Base-by-base conservation (phyloP, 2,329 filamentous ascomycete species). In the Ceratocystis variospora region DNA sequence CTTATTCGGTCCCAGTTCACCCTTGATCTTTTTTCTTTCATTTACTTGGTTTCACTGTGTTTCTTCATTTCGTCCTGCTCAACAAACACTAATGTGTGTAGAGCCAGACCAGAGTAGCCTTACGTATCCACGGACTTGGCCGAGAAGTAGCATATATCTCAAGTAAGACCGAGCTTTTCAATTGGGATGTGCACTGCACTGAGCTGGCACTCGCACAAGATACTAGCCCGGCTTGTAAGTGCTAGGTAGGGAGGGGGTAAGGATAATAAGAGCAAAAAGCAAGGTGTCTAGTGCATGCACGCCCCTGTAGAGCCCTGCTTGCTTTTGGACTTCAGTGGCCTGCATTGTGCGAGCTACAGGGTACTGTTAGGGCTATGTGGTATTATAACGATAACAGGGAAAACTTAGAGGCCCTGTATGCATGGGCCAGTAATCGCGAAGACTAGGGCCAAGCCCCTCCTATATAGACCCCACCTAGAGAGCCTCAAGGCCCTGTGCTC, bases 111-210 rank as follows among this genome's bases (percentile, higher is more conserved):
- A 33, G 53, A 33, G 53, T 15, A 25, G 28, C 53, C 33, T 37
- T 59, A 59, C 53, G 53, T 59, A 59, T 59, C 53, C 17, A 59
- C 53, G 53, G 53, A 59, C 53, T 59, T 59, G 28, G 53, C 53
- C 53, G 53, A 59, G 25, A 59, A 59, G 28, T 33, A 59, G 53
- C 53, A 59, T 59, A 59, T 37, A 59, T 59, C 28, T 59, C 53
- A 59, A 59, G 53, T 59, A 59, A 59, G 53, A 37, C 53, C 53
- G 53, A 59, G 53, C 53, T 59, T 59, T 59, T 59, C 28, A 59
- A 37, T 59, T 59, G 53, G 53, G 53, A 59, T 59, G 53, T 50
- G 46, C 37, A 10, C 15, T 37, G 33, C 33, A 37, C 37, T 37
- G 37, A 37, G 12, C 37, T 37, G 37, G 48, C 28, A 59, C 53